phyloP scores from a whole-genome alignment of 257 asterid species.

The Solanum raphanifolium region DNA sequence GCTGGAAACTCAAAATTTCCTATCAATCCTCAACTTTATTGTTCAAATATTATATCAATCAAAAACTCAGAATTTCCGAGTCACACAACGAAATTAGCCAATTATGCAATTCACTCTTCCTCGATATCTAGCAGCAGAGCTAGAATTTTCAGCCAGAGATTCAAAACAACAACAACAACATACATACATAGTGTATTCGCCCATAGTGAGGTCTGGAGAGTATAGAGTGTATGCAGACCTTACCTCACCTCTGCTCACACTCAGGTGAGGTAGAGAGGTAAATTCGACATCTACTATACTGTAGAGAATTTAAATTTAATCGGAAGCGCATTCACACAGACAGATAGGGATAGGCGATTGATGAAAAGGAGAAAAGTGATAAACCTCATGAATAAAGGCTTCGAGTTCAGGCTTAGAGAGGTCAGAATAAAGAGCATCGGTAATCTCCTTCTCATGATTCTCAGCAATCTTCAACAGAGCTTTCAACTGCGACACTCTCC shows the following conservation, averaged over 20 bases:
- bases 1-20: background rate
- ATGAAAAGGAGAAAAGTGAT: background rate
- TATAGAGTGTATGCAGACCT: background rate
- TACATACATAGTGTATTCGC: background rate
- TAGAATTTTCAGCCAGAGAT: background rate
- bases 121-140: background rate
- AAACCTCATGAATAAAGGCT: conserved; percentile 65
- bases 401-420: conserved; percentile 71
- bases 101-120: background rate
- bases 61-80: background rate
- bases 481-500: conserved; percentile 79
- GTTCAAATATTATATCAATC: background rate
- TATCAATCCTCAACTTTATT: background rate
- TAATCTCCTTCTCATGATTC: conserved; percentile 53
- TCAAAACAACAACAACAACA: background rate
- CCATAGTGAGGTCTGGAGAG: background rate
- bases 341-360: background rate
- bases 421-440: conserved; percentile 58
- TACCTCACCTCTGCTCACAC: background rate
- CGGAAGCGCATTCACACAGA: background rate
- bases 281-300: background rate
- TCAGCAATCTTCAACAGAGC: conserved; percentile 41
- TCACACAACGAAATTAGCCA: background rate
- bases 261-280: background rate
- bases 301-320: background rate